Evolutionary conservation across 2,329 filamentous ascomycete species (phyloP), one percentile per base, ranked within the genome.

Genomic region (Malbranchea cinnamomea): DNA sequence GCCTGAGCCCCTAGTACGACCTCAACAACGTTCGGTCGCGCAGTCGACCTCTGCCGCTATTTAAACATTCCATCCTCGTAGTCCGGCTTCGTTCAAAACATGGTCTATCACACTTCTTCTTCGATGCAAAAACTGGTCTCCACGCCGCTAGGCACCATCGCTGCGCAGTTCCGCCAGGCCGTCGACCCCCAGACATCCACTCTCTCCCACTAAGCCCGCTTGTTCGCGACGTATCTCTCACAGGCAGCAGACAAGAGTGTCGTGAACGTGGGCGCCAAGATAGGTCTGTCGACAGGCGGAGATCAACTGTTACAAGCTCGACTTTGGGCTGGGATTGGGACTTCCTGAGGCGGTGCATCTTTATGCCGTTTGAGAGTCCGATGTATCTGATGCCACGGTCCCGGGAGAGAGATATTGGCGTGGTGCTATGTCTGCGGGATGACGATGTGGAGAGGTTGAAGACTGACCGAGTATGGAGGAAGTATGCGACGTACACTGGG

Each of bases 341-440:
- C 49, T 38, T 11, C 62, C 67, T 0, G 56, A 56, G 32, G 52
- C 50, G 0, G 65, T 70, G 13, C 47, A 65, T 0, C 1, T 67
- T 70, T 33, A 41, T 43, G 0, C 53, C 59, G 0, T 38, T 61
- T 3, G 64, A 68, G 43, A 50, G 63, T 1, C 38, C 70, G 33
- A 43, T 62, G 20, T 71, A 70, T 41, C 37, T 71, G 4, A 51
- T 70, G 51, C 64, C 65, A 0, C 60, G 48, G 39, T 40, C 42
- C 0, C 35, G 28, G 0, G 50, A 62, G 13, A 63, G 66, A 0
- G 56, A 59, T 21, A 50, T 69, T 22, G 50, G 50, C 0, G 52
- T 60, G 6, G 56, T 46, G 0, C 30, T 69, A 5, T 66, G 60
- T 37, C 38, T 70, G 30, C 49, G 54, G 23, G 54, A 62, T 16